phyloP scores from a whole-genome alignment of 352 stramenopile genomes.

The Phytophthora quininea region DNA sequence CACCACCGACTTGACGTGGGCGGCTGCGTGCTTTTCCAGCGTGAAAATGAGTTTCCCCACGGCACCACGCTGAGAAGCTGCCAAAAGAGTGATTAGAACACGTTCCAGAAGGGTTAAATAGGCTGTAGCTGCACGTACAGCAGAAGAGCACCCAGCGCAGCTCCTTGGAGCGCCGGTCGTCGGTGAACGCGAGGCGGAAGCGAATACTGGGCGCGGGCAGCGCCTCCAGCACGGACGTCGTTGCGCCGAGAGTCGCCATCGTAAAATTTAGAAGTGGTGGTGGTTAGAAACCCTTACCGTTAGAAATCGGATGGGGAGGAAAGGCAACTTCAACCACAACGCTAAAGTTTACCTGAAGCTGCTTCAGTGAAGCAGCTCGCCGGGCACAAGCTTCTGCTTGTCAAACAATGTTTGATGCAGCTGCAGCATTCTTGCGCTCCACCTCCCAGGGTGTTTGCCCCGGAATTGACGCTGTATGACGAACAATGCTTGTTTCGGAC shows the following conservation, averaged over 20 bases:
- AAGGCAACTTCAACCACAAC: background rate
- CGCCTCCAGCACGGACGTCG: slow-evolving; percentile 51
- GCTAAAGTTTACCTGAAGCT: background rate
- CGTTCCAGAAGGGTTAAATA: background rate
- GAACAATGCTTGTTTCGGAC: too few species aligned
- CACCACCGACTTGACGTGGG: slow-evolving; percentile 81
- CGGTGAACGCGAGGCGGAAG: slow-evolving; percentile 79
- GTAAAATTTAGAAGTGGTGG: background rate
- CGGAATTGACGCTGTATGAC: too few species aligned
- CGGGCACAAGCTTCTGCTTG: too few species aligned
- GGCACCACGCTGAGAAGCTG: slow-evolving; percentile 57
- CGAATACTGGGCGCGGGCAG: slow-evolving; percentile 39
- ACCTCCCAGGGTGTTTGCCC: too few species aligned
- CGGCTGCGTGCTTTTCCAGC: slow-evolving; percentile 54
- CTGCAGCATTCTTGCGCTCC: too few species aligned
- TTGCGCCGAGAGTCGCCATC: slow-evolving; percentile 32
- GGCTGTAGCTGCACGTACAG: slow-evolving; percentile 26
- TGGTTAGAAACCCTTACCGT: background rate
- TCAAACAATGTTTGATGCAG: too few species aligned
- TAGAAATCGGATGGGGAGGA: background rate
- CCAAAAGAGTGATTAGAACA: background rate
- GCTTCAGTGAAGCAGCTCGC: background rate
- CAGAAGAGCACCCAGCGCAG: slow-evolving; percentile 86
- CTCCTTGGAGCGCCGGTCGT: slow-evolving; percentile 71
- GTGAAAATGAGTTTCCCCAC: slow-evolving; percentile 87